phyloP scores from a whole-genome alignment of 306 rosid genomes.

The Dalbergia cultrata region DNA sequence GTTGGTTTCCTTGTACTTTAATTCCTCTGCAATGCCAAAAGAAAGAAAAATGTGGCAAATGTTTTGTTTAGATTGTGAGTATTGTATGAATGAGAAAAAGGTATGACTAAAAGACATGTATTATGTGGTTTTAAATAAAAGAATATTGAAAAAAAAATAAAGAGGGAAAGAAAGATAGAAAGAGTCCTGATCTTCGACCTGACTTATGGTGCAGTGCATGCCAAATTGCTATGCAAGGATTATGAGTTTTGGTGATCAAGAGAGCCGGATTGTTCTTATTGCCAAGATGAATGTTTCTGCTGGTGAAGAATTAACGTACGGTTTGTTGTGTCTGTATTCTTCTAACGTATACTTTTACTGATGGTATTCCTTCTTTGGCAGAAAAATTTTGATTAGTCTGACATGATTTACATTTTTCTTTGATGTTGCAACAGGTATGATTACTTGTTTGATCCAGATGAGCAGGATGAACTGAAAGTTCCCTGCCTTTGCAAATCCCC shows the following conservation, averaged over 20 bases:
- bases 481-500: conserved; percentile 90
- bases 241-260: conserved; percentile 74
- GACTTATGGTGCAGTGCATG: conserved; percentile 78
- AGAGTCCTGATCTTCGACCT: conserved; percentile 43
- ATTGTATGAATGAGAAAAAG: conserved; percentile 22
- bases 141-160: conserved; percentile 18
- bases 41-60: conserved; percentile 12
- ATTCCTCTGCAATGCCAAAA: conserved; percentile 10
- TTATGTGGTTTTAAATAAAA: conserved; percentile 37
- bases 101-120: not conserved
- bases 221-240: conserved; percentile 98
- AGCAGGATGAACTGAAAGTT: conserved; percentile 83
- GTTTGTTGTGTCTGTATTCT: conserved; percentile 14
- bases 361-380: not conserved
- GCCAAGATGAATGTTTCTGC: conserved; percentile 83
- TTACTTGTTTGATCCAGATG: conserved; percentile 94
- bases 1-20: conserved; percentile 5
- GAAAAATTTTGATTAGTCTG: conserved; percentile 19
- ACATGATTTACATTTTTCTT: not conserved
- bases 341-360: not conserved
- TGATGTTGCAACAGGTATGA: conserved; percentile 74
- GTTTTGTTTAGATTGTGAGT: conserved; percentile 8
- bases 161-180: not conserved
- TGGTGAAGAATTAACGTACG: conserved; percentile 94
- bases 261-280: conserved; percentile 88